These are phyloP conservation scores for Tulasnella sp. DNA, from an alignment of 768 basidiomycete genomes.

Conservation along the genomic window DNA sequence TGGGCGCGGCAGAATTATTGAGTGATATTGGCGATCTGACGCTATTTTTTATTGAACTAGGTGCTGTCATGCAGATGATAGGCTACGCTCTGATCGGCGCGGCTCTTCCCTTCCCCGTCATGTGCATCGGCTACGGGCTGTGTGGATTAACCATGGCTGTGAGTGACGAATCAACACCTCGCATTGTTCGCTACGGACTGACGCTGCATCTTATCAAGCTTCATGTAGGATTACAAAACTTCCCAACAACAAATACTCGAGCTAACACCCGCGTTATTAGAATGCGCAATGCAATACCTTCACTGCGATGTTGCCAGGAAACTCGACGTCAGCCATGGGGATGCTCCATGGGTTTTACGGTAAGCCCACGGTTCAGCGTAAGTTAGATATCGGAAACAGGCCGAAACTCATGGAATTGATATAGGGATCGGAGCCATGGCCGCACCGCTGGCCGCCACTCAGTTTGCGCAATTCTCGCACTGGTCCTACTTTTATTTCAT, in stretches of 20 bases:
- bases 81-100: neutral
- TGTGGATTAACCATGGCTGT: constrained; percentile 31
- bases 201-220: neutral
- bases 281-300: constrained; percentile 41
- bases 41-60: too few relatives aligned
- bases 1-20: too few relatives aligned
- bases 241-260: neutral
- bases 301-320: constrained; percentile 31
- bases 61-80: neutral
- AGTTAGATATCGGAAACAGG: too few relatives aligned
- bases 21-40: too few relatives aligned
- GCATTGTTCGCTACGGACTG: neutral
- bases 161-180: neutral
- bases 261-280: constrained; percentile 20
- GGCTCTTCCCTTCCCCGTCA: constrained; percentile 20
- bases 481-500: constrained; percentile 75
- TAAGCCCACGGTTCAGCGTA: neutral
- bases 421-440: constrained; percentile 26
- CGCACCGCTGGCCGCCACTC: constrained; percentile 68
- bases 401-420: too few relatives aligned
- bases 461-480: constrained; percentile 49
- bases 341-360: constrained; percentile 32
- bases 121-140: constrained; percentile 33
- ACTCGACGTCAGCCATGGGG: constrained; percentile 33
- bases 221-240: neutral